Evolutionary conservation across 164 flowering plant species (phyloP).

Genomic region (Magnolia changhungtana): DNA sequence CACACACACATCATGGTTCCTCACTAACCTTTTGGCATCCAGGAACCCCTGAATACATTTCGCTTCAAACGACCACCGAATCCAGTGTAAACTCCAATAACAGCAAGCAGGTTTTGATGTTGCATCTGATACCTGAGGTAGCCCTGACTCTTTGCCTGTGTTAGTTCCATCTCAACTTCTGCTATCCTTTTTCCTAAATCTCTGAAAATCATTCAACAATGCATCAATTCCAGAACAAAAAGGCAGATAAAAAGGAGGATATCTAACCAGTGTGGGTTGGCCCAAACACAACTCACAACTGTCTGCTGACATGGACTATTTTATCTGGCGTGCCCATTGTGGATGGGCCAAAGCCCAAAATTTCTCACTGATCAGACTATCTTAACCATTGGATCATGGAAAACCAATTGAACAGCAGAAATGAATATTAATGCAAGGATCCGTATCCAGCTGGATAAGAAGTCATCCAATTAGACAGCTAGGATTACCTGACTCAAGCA

Average conservation of each 20-base stretch:
- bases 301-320: too few relatives aligned
- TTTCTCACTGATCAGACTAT: background rate
- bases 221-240: background rate
- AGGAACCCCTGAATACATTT: constrained; percentile 75
- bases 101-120: constrained; percentile 64
- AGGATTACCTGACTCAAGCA: background rate
- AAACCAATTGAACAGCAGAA: too few relatives aligned
- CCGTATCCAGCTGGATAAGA: background rate
- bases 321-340: background rate
- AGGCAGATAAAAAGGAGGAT: background rate
- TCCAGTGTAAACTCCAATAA: constrained; percentile 93
- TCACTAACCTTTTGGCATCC: constrained; percentile 85
- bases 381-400: too few relatives aligned
- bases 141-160: constrained; percentile 89
- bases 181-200: constrained; percentile 83
- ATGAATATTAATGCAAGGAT: too few relatives aligned
- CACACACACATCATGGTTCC: background rate
- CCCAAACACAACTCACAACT: background rate
- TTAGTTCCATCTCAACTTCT: constrained; percentile 93
- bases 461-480: background rate
- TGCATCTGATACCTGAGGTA: constrained; percentile 52
- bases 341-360: background rate
- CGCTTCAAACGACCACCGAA: constrained; percentile 87
- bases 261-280: background rate
- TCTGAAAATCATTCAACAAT: constrained; percentile 31